Evolutionary conservation across 2,329 filamentous ascomycete species (phyloP).

Genomic region (Hypoxylon sp.): DNA sequence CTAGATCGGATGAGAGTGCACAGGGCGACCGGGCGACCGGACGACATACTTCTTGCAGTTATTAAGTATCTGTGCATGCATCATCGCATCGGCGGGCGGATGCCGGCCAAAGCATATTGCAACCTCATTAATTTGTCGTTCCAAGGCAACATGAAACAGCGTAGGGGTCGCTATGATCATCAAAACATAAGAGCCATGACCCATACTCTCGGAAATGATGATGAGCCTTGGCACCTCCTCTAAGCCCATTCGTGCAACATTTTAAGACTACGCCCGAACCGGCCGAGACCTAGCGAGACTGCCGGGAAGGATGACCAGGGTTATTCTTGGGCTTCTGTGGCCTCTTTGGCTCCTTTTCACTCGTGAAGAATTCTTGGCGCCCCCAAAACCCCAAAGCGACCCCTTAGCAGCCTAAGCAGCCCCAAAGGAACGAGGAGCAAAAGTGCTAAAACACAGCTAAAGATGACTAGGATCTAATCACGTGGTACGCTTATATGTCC

Average conservation of each 20-base stretch:
- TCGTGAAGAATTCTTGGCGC: conserved; percentile 38
- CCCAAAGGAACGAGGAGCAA: conserved; percentile 15
- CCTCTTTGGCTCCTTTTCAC: conserved; percentile 11
- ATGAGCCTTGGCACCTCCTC: conserved; percentile 42
- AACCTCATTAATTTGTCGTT: conserved; percentile 38
- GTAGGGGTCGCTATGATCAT: conserved; percentile 22
- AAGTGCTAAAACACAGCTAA: background rate
- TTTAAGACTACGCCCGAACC: conserved; percentile 36
- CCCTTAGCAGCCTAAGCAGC: background rate
- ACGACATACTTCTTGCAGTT: conserved; percentile 27
- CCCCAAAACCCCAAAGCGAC: conserved; percentile 8
- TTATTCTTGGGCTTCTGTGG: conserved; percentile 2
- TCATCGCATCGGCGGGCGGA: conserved; percentile 3
- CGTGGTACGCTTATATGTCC: conserved; percentile 35
- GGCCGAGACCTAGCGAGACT: conserved; percentile 41
- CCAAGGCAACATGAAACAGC: conserved; percentile 35
- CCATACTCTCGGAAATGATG: conserved; percentile 44
- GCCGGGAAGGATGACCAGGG: conserved; percentile 27
- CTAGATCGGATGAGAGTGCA: conserved; percentile 9
- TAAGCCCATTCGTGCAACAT: conserved; percentile 13
- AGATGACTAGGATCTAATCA: conserved; percentile 31
- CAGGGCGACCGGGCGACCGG: conserved; percentile 16
- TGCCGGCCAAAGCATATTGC: conserved; percentile 27
- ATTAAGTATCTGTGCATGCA: conserved; percentile 27
- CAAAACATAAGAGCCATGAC: conserved; percentile 30